These are phyloP conservation scores for Aspergillus sojae DNA, from an alignment of 2,329 filamentous ascomycete genomes.

Conservation along the genomic window DNA sequence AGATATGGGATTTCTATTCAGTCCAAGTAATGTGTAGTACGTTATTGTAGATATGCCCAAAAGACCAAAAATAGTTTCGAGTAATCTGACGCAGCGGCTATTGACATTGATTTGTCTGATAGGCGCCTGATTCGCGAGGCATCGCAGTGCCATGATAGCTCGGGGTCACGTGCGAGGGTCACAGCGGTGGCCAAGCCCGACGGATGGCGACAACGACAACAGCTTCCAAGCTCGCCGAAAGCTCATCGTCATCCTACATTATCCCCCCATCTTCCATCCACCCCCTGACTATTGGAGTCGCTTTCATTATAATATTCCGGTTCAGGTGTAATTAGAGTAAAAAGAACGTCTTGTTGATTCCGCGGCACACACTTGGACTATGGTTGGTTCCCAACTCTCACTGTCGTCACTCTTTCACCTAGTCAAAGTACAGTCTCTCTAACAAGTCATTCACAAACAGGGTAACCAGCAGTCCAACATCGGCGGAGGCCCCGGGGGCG, in stretches of 20 bases:
- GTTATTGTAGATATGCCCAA: not conserved
- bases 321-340: not conserved
- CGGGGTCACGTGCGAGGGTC: constrained; percentile 12
- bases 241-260: constrained; percentile 17
- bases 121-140: constrained; percentile 20
- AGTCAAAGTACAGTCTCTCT: constrained; percentile 18
- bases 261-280: constrained; percentile 16
- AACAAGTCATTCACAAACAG: constrained; percentile 32
- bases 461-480: constrained; percentile 75
- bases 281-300: not conserved
- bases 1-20: not conserved
- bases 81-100: not conserved
- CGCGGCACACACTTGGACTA: constrained; percentile 26
- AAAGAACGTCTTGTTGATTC: not conserved
- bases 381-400: constrained; percentile 32
- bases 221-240: constrained; percentile 19
- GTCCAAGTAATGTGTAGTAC: not conserved
- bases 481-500: constrained; percentile 70
- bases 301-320: not conserved
- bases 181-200: constrained; percentile 12
- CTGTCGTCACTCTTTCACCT: constrained; percentile 14
- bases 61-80: not conserved
- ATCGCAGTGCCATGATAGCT: constrained; percentile 15
- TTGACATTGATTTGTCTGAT: not conserved
- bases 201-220: constrained; percentile 24